Conservation (phyloP, 148 eudicot species). For the Rhododendron ovatum region DNA sequence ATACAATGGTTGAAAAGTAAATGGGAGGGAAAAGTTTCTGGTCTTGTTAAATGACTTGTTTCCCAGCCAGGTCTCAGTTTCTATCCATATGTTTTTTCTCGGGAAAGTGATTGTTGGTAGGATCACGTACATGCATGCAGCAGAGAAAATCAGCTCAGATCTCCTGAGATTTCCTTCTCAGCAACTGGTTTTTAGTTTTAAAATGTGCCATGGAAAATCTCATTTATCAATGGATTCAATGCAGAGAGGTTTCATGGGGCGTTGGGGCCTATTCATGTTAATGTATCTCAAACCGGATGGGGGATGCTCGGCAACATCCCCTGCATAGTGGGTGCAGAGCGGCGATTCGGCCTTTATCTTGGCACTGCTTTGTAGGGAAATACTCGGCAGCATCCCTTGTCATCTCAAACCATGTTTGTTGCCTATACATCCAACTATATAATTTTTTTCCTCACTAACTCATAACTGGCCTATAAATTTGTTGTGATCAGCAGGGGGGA, state of each 20-base stretch:
- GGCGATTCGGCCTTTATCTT: too few relatives aligned
- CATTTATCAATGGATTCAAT: neutral
- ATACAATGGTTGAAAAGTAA: neutral
- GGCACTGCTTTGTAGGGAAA: too few relatives aligned
- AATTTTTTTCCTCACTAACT: neutral
- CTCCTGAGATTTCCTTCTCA: neutral
- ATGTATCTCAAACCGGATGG: neutral
- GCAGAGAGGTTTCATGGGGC: neutral
- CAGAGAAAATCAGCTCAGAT: neutral
- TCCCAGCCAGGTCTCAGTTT: constrained; percentile 5
- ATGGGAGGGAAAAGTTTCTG: neutral
- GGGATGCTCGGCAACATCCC: too few relatives aligned
- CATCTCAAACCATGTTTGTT: neutral
- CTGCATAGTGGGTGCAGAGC: too few relatives aligned
- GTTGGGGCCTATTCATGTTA: neutral
- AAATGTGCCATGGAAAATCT: neutral
- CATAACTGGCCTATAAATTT: neutral
- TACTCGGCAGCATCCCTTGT: too few relatives aligned
- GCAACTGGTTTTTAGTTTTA: neutral
- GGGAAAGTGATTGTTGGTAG: constrained; percentile 8
- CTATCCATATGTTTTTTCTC: neutral
- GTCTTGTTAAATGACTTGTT: constrained; percentile 1
- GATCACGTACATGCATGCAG: neutral
- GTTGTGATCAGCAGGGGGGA: too few relatives aligned
- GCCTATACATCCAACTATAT: too few relatives aligned